These are phyloP conservation scores for Botrytis pseudocinerea DNA, from an alignment of 2,329 filamentous ascomycete species.

Conservation along the genomic window DNA sequence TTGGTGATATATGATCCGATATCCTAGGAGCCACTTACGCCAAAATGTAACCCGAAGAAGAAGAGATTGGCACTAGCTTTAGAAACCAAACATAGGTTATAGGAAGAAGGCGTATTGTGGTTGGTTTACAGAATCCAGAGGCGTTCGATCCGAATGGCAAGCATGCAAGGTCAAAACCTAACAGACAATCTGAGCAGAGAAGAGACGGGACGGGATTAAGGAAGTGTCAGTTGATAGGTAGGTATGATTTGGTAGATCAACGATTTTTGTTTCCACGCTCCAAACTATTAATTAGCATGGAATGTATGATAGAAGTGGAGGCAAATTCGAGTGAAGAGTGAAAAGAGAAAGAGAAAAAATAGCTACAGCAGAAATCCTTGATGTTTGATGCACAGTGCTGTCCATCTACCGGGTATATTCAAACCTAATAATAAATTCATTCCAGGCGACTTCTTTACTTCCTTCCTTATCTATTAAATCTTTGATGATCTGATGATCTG, in stretches of 20 bases:
- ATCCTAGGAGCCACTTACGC: background rate
- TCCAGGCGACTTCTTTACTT: no score
- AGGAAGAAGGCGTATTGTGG: no score
- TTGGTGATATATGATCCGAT: background rate
- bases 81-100: no score
- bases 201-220: background rate
- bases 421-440: background rate
- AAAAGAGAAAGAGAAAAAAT: background rate
- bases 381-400: background rate
- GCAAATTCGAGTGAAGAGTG: background rate
- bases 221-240: background rate
- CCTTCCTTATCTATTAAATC: background rate
- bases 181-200: no score
- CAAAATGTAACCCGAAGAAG: background rate
- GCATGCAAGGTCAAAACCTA: no score
- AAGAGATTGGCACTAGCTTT: background rate
- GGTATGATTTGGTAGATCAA: no score
- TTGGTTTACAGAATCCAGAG: no score
- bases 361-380: background rate
- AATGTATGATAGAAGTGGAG: background rate
- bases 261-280: no score
- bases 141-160: no score
- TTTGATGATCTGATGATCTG: background rate
- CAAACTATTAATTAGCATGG: background rate
- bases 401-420: background rate